These are phyloP conservation scores for Fragosphaeria purpurea DNA, from an alignment of 2,329 filamentous ascomycete genomes.

Conservation along the genomic window DNA sequence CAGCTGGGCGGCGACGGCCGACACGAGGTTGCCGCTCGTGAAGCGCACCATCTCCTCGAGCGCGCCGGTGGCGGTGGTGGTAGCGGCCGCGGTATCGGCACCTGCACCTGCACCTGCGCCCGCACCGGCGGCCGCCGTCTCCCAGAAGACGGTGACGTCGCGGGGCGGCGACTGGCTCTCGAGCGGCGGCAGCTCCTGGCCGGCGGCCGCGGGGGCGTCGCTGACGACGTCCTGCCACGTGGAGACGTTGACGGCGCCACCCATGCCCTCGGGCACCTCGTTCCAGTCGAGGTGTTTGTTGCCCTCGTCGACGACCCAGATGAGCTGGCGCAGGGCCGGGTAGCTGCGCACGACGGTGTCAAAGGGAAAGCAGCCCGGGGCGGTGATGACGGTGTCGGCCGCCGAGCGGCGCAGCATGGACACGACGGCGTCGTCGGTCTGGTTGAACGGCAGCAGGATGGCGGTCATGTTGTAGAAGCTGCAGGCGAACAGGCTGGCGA, in stretches of 20 bases:
- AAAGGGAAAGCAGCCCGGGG: constrained; percentile 78
- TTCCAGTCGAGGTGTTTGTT: constrained; percentile 95
- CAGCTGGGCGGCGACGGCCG: constrained; percentile 71
- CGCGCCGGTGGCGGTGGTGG: constrained; percentile 20
- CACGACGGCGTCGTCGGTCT: constrained; percentile 57
- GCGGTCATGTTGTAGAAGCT: constrained; percentile 80
- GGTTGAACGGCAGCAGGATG: constrained; percentile 77
- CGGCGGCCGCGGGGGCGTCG: constrained; percentile 51
- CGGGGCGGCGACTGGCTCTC: constrained; percentile 43
- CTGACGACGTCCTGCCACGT: constrained; percentile 88
- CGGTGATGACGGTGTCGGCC: constrained; percentile 73
- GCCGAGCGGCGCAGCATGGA: constrained; percentile 62
- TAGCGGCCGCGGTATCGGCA: neutral
- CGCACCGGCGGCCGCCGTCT: constrained; percentile 27
- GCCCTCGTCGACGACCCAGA: constrained; percentile 89
- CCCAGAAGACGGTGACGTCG: constrained; percentile 60
- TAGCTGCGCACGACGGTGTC: constrained; percentile 57
- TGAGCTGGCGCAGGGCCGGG: constrained; percentile 61
- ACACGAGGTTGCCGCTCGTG: constrained; percentile 72
- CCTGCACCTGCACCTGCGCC: no score
- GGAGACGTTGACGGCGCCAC: constrained; percentile 65
- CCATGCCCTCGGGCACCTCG: constrained; percentile 68
- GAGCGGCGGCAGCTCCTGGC: constrained; percentile 53
- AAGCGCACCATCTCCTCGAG: constrained; percentile 69
- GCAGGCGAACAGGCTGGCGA: constrained; percentile 75